phyloP scores from a whole-genome alignment of 768 basidiomycete species.

The Hemileccinum rubropunctum region DNA sequence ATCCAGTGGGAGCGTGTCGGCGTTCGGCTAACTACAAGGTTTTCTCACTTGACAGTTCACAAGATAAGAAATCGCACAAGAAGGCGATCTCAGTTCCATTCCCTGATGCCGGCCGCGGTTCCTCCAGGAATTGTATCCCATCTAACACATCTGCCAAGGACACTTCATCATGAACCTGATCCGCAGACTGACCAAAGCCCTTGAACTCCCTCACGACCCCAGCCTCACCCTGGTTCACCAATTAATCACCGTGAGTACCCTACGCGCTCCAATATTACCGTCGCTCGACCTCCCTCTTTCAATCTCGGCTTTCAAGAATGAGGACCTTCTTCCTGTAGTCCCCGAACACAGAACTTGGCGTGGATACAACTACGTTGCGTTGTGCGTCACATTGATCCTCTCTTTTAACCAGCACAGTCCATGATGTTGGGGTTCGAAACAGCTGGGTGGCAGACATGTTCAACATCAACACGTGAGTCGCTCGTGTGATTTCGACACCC shows the following conservation, averaged over 20 bases:
- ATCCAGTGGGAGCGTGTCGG: not conserved
- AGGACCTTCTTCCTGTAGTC: conserved; percentile 69
- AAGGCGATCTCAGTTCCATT: conserved; percentile 1
- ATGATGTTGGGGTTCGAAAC: conserved; percentile 7
- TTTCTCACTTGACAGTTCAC: no score
- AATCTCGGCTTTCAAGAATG: conserved; percentile 45
- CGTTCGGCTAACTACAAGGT: not conserved
- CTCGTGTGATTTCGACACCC: not conserved
- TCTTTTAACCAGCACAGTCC: not conserved
- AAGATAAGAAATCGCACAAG: conserved; percentile 12
- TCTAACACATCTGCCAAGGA: not conserved
- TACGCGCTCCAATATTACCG: conserved; percentile 1
- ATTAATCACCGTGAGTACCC: conserved; percentile 50
- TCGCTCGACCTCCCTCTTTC: conserved; percentile 9
- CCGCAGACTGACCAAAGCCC: conserved; percentile 23
- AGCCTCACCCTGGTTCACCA: conserved; percentile 52
- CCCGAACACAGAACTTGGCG: conserved; percentile 65
- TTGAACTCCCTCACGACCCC: conserved; percentile 55
- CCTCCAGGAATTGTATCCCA: not conserved
- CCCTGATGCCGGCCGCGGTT: not conserved
- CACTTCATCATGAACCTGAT: conserved; percentile 21
- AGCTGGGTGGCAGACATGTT: conserved; percentile 83
- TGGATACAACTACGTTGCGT: conserved; percentile 62
- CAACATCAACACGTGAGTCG: conserved; percentile 69
- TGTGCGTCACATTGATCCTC: conserved; percentile 37